Base-by-base conservation (phyloP, 345 rosid species). In the Euphorbia lathyris region DNA sequence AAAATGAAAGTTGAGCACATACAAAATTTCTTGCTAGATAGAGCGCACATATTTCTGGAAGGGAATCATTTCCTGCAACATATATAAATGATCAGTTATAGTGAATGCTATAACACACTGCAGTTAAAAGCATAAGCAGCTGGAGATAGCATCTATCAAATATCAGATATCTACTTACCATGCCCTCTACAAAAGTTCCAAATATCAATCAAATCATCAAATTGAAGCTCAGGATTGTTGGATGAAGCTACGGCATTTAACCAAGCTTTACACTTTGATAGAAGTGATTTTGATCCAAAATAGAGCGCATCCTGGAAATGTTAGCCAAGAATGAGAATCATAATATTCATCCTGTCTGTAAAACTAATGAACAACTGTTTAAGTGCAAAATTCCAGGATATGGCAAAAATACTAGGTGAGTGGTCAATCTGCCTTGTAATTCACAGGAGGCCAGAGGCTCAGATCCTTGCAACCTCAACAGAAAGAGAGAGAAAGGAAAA, bases 1-100 rank as follows among this genome's bases (percentile, higher is more conserved):
- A 26, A 63, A 70, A 77, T 67, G 76, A 64, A 78, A 72, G 65
- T 59, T 52, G 66, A 76, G 64, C 65, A 86, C 95, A 58, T 85
- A 91, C 97, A 59, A 91, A 85, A 72, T 89, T 83, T 76, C 80
- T 89, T 62, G 95, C 95, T 57, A 88, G 91, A 80, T 82, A 87
- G 66, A 83, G 73, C 25, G 64, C 81, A 83, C 90, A 88, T 38
- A 80, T 70, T 77, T 83, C 88, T 77, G 84, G 83, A 62, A 88
- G 50, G 75, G 77, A 81, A 70, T 83, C 88, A 55, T 42, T 74
- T 72, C 76, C 97, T 91, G 92, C 77, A 81, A 78, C 64, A 83
- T 73, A 67, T 67, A 63, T 72, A 77, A 79, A 66, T 63, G 60
- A 74, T 59, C 63, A 47, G 72, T 89, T 59, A 84, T 78, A 69